Evolutionary conservation across 2,329 filamentous ascomycete species (phyloP).

Genomic region (Dendrostoma leiphaemia): DNA sequence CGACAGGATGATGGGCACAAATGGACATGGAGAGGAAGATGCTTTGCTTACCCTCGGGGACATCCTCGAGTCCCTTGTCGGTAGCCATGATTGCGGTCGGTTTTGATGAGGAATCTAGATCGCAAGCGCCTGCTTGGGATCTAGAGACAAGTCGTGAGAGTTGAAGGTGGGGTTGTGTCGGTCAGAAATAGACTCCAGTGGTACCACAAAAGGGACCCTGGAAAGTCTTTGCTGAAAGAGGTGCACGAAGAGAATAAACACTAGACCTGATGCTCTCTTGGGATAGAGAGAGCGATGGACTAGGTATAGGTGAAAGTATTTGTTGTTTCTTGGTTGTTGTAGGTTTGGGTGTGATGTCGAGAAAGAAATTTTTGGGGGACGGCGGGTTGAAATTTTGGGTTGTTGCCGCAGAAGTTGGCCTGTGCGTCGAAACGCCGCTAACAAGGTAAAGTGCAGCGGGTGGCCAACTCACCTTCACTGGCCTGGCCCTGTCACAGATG

Average conservation of each 20-base stretch:
- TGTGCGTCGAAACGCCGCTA: background rate
- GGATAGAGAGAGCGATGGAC: constrained; percentile 33
- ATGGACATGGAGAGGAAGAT: constrained; percentile 9
- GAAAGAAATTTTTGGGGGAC: constrained; percentile 13
- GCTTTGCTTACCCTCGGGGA: constrained; percentile 79
- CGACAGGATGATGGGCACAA: background rate
- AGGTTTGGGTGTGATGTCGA: constrained; percentile 12
- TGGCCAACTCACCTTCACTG: background rate
- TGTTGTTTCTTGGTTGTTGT: constrained; percentile 11
- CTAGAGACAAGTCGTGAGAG: constrained; percentile 46
- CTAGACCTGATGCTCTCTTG: constrained; percentile 50
- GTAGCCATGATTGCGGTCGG: constrained; percentile 93
- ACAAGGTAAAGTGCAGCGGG: background rate
- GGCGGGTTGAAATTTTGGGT: background rate
- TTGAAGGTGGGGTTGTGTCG: constrained; percentile 36
- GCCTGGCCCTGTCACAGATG: background rate
- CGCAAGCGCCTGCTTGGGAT: constrained; percentile 80
- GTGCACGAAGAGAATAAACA: constrained; percentile 34
- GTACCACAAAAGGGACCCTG: constrained; percentile 29
- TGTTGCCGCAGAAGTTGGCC: constrained; percentile 1
- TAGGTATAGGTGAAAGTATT: constrained; percentile 13
- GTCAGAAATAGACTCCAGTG: constrained; percentile 34
- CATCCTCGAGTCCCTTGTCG: constrained; percentile 97
- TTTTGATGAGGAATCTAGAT: constrained; percentile 56
- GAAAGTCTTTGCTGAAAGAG: constrained; percentile 20